phyloP scores from a whole-genome alignment of 208 protist genomes.

The Trypanosoma platydactyli region DNA sequence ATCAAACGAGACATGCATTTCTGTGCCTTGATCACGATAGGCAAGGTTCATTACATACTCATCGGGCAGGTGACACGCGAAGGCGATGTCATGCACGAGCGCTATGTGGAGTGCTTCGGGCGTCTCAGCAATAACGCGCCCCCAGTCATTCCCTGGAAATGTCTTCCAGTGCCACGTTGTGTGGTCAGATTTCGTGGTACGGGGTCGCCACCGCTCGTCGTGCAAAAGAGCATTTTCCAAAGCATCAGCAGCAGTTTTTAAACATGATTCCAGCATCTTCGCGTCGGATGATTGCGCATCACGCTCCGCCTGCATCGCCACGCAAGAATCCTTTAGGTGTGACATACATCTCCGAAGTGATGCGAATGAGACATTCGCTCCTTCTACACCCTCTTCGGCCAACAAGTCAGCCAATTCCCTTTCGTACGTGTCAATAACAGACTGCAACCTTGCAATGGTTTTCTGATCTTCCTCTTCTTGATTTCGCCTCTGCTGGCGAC shows the following conservation, averaged over 20 bases:
- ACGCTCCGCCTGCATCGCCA: constrained; percentile 16
- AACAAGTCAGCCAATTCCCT: constrained; percentile 19
- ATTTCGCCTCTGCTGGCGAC: not conserved
- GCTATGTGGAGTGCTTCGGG: constrained; percentile 27
- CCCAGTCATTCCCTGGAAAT: constrained; percentile 28
- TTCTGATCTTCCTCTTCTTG: not conserved
- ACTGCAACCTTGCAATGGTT: not conserved
- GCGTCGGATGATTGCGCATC: constrained; percentile 28
- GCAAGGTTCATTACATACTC: constrained; percentile 29
- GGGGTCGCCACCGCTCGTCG: constrained; percentile 38
- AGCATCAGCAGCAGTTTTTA: constrained; percentile 31
- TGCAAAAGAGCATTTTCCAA: constrained; percentile 34
- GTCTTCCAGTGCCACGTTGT: constrained; percentile 27
- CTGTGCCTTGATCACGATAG: constrained; percentile 8
- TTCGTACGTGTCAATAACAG: constrained; percentile 14
- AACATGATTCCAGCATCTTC: constrained; percentile 30
- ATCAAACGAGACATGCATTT: constrained; percentile 26
- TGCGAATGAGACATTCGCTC: not conserved
- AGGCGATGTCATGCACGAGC: constrained; percentile 29
- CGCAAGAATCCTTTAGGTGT: not conserved
- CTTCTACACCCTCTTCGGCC: constrained; percentile 7
- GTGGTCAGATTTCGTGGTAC: constrained; percentile 23
- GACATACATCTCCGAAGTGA: constrained; percentile 8
- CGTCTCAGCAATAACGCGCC: constrained; percentile 13
- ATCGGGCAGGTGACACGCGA: constrained; percentile 34